Evolutionary conservation across 2,329 filamentous ascomycete species (phyloP), one percentile per base, ranked within the genome.

Genomic region (Parastagonospora nodorum): DNA sequence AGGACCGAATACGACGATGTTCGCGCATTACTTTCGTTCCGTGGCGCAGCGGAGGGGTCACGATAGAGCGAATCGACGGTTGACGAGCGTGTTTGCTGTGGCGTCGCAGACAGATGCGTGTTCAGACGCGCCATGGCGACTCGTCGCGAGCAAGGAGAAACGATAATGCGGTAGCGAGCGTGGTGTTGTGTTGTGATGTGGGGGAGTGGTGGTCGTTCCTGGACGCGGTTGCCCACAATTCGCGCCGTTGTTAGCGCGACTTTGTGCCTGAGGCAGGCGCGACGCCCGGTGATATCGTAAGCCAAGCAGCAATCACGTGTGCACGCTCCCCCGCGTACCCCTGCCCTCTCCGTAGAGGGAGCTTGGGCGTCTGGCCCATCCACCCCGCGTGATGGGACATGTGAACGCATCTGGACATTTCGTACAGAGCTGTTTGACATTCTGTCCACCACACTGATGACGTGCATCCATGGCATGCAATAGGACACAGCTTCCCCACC

Each of bases 91-190:
- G 55, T 54, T n/a, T 59, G 56, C 12, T 53, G 56, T 1, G 65
- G 67, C 11, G 66, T 72, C 14, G 70, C 63, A 10, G 69, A 69
- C 1, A 53, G 51, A 15, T 60, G 64, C 29, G 67, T 69, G 48
- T 73, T 74, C 30, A 74, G 63, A 44, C 72, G 68, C 48, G 72
- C 72, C 72, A 74, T 74, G n/a, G 30, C 50, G 41, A 42, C 33
- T 8, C 39, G 48, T 43, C 38, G 29, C 28, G 32, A 8, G 15
- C 16, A 35, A 15, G 19, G 33, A 35, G 8, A 7, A 38, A 40
- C 36, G 45, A 42, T 42, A 32, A 11, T 6, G 28, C 37, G 50
- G 39, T 37, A 55, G 36, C 16, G 15, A 39, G 31, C 28, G 48
- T 31, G 41, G 30, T 45, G 50, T 37, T 39, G 53, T 31, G 14